Conservation (phyloP, 83 land plant genomes). For the Picea abies region DNA sequence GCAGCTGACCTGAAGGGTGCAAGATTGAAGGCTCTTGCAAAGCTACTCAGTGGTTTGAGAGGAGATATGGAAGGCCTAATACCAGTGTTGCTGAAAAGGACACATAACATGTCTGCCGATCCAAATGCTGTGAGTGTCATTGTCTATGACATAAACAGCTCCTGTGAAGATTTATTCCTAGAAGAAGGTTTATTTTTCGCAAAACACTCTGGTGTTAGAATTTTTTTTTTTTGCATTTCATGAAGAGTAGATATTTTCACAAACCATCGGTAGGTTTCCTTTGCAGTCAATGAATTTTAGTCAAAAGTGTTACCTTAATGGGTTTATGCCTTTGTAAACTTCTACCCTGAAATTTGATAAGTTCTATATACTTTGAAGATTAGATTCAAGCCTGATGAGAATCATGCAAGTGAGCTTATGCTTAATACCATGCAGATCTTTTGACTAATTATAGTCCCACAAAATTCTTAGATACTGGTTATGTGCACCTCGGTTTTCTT, state of each 20-base stretch:
- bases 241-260: not conserved
- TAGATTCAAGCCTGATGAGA: not conserved
- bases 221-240: not conserved
- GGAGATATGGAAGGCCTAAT: slow-evolving; percentile 45
- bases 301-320: not conserved
- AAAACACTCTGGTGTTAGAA: not conserved
- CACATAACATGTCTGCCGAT: slow-evolving; percentile 61
- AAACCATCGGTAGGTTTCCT: not conserved
- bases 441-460: not conserved
- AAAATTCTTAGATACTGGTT: slow-evolving; percentile 29
- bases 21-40: slow-evolving; percentile 57
- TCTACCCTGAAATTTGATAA: not conserved
- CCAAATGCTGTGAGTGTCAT: slow-evolving; percentile 80
- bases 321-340: not conserved
- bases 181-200: not conserved
- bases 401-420: not conserved
- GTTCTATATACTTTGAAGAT: not conserved
- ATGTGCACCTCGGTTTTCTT: slow-evolving; percentile 75
- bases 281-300: not conserved
- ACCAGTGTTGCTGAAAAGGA: slow-evolving; percentile 64
- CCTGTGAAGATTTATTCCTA: slow-evolving; percentile 13
- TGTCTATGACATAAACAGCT: slow-evolving; percentile 40
- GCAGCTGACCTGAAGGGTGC: slow-evolving; percentile 61
- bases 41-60: slow-evolving; percentile 36
- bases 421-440: slow-evolving; percentile 15